Evolutionary conservation across 495 filamentous ascomycete genomes (phyloP).

Genomic region (Cetradonia linearis): DNA sequence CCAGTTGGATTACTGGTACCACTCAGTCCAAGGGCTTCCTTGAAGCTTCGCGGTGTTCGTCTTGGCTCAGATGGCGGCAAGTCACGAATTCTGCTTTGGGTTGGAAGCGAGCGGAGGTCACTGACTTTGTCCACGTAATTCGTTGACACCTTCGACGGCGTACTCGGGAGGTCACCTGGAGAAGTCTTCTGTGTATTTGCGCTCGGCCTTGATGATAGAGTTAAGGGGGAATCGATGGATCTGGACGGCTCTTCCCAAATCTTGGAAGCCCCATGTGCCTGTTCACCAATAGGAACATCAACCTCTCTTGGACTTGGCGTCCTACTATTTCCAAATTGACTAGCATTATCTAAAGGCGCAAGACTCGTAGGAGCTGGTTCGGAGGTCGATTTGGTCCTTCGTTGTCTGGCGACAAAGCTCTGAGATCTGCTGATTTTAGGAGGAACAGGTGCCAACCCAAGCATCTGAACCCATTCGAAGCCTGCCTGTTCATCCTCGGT

Average conservation of each 20-base stretch:
- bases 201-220: constrained; percentile 15
- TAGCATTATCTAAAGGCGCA: constrained; percentile 29
- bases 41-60: constrained; percentile 22
- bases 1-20: constrained; percentile 29
- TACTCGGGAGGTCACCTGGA: not conserved
- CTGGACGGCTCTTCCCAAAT: constrained; percentile 22
- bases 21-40: constrained; percentile 25
- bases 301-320: constrained; percentile 46
- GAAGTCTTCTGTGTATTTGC: constrained; percentile 9
- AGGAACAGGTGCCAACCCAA: constrained; percentile 67
- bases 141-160: constrained; percentile 7
- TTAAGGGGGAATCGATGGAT: not conserved
- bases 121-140: constrained; percentile 22
- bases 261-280: constrained; percentile 31
- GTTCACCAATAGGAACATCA: constrained; percentile 71
- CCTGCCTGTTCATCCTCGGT: constrained; percentile 63
- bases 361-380: constrained; percentile 8
- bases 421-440: constrained; percentile 45
- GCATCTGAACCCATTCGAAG: constrained; percentile 79
- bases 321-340: constrained; percentile 32
- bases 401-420: constrained; percentile 37
- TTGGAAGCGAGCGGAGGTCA: constrained; percentile 22
- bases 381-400: constrained; percentile 7
- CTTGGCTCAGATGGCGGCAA: constrained; percentile 9
- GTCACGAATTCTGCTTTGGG: constrained; percentile 12